A percentile compares a stretch with the other conserved stretches of the same genome.
Evolutionary conservation across 495 filamentous ascomycete species (phyloP).

Genomic region (Hypoxylon lienhwacheense): DNA sequence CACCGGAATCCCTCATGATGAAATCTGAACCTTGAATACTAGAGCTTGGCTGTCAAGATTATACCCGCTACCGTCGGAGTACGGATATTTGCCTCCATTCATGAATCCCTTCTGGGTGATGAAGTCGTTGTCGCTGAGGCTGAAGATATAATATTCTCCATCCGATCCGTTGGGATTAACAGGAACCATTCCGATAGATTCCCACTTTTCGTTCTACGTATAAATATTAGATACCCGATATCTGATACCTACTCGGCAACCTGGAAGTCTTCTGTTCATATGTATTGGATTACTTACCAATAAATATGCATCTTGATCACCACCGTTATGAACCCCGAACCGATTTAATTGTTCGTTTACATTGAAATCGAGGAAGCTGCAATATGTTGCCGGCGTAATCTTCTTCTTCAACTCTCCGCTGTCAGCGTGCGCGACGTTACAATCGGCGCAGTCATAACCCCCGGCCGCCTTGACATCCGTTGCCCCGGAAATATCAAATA

Average conservation of each 20-base stretch:
- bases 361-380: constrained; percentile 74
- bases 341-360: constrained; percentile 65
- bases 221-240: neutral
- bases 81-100: constrained; percentile 63
- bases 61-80: constrained; percentile 63
- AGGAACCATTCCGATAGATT: constrained; percentile 67
- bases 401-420: constrained; percentile 58
- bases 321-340: constrained; percentile 71
- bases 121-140: constrained; percentile 77
- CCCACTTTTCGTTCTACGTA: constrained; percentile 76
- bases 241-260: neutral
- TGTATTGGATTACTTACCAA: constrained; percentile 21
- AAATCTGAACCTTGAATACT: constrained; percentile 65
- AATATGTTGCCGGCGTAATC: constrained; percentile 67
- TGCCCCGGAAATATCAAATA: constrained; percentile 67
- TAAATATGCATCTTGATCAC: constrained; percentile 27
- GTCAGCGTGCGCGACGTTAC: constrained; percentile 32
- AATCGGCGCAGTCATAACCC: constrained; percentile 53
- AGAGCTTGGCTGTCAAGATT: constrained; percentile 70
- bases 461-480: constrained; percentile 63
- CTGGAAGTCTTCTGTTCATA: no score
- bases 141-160: constrained; percentile 70
- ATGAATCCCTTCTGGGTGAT: constrained; percentile 74
- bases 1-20: constrained; percentile 1
- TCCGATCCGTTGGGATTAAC: constrained; percentile 51